These are phyloP conservation scores for Cryptococcus jaspeensis DNA, from an alignment of 1,284 basidiomycete species.

Conservation along the genomic window DNA sequence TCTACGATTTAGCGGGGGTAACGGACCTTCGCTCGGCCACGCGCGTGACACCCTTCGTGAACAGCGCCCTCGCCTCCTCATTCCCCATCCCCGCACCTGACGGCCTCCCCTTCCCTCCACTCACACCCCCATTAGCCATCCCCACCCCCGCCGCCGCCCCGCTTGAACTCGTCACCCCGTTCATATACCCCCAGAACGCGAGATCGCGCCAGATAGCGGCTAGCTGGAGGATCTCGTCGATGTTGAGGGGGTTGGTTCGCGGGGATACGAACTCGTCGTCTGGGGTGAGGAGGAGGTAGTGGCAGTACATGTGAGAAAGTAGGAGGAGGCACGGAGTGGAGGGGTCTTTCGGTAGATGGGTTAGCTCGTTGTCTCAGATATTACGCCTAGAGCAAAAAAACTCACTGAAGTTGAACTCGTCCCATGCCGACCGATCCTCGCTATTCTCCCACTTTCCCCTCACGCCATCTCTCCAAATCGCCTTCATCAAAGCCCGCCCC, in stretches of 20 bases:
- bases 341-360: constrained; percentile 31
- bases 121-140: background rate
- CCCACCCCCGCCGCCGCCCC: constrained; percentile 9
- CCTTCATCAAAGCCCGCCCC: constrained; percentile 59
- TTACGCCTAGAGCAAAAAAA: constrained; percentile 1
- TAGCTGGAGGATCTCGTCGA: constrained; percentile 71
- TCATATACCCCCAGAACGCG: constrained; percentile 48
- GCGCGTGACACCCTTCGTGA: constrained; percentile 72
- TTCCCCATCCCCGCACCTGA: constrained; percentile 41
- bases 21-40: constrained; percentile 84
- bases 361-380: constrained; percentile 33
- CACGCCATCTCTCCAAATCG: constrained; percentile 70
- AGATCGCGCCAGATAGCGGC: constrained; percentile 48
- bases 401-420: constrained; percentile 52
- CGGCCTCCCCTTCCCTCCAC: background rate
- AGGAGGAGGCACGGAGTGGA: constrained; percentile 71
- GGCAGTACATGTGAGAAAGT: constrained; percentile 77
- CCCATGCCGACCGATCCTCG: constrained; percentile 55
- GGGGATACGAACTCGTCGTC: constrained; percentile 91
- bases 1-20: background rate
- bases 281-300: constrained; percentile 84
- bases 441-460: constrained; percentile 55
- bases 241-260: constrained; percentile 64
- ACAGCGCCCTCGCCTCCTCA: constrained; percentile 65
- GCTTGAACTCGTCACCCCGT: constrained; percentile 53